phyloP scores from a whole-genome alignment of 176 grass and related monocot genomes.

The Carex pumila region DNA sequence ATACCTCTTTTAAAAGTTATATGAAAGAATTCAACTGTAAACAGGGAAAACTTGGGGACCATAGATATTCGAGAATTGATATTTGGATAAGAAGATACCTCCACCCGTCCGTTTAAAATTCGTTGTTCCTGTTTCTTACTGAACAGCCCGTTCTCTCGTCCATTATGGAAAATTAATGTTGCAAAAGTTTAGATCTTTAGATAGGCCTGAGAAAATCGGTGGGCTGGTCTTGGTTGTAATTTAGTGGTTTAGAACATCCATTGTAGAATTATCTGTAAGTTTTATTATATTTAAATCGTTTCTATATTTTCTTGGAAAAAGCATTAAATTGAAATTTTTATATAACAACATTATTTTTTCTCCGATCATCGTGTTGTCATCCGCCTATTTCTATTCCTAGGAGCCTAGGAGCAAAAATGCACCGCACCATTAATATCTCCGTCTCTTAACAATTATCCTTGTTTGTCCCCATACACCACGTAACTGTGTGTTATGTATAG shows the following conservation, averaged over 20 bases:
- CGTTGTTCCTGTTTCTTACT: neutral
- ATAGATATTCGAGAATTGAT: neutral
- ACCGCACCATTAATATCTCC: neutral
- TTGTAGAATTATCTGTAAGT: neutral
- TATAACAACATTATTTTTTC: neutral
- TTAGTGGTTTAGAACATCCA: neutral
- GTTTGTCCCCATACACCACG: constrained; percentile 2
- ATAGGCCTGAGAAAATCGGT: neutral
- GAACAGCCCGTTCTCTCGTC: neutral
- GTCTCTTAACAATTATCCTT: neutral
- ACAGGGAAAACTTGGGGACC: neutral
- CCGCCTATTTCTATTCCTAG: neutral
- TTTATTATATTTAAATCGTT: neutral
- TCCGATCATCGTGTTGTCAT: neutral
- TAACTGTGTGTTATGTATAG: neutral
- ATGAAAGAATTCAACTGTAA: neutral
- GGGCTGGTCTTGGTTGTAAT: neutral
- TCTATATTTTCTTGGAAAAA: neutral
- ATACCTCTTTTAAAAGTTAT: neutral
- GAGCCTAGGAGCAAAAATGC: neutral
- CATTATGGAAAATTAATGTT: neutral
- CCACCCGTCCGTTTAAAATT: neutral
- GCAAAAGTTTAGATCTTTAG: neutral
- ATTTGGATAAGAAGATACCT: constrained; percentile 14
- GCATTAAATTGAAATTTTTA: neutral